Base-by-base conservation (phyloP, 192 early-diverging fungal species). In the Linnemannia schmuckeri region DNA sequence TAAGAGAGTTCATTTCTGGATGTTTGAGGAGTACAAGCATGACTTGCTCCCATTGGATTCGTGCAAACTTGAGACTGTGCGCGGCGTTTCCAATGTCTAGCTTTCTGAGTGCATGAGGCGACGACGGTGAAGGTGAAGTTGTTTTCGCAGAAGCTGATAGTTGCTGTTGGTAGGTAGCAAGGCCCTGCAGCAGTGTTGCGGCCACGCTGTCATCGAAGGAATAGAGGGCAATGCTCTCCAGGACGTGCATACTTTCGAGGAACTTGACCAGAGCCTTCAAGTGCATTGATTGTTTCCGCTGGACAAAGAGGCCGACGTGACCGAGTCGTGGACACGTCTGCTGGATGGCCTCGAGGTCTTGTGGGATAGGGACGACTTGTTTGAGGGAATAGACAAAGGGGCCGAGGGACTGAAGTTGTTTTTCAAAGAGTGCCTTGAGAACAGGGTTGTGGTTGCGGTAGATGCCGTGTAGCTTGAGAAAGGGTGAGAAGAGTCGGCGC, bases 321-420 rank as follows among this genome's bases (percentile, higher is more conserved):
- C 38, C 49, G 17, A 82, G 40, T 2, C 70, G 22, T 75, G 74
- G 37, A 20, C 80, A 82, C 12, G 80, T 82, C 33, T 74, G 73
- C 27, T 70, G 47, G 30, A 82, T 76, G 22, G n/a, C 33, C 13
- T 82, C 66, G 17, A 82, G 74, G 33, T 75, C 66, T 6, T n/a
- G 22, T 20, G 4, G 74, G 22, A 47, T 41, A 10, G 80, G 80
- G 33, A 76, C 55, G 13, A 82, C 80, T 33, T 76, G 66, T 38
- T 76, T 82, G 27, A 82, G 33, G 8, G 74, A 75, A 24, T 82
- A 69, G 27, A 82, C 74, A 76, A 41, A 82, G 44, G 20, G 73
- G 6, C 80, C 80, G 1, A 82, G 74, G 44, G 74, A 70, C 17
- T 82, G 72, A n/a, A 82, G 80, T 55, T 38, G 73, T 38, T 38